phyloP scores from a whole-genome alignment of 345 rosid species.

The Murraya paniculata region DNA sequence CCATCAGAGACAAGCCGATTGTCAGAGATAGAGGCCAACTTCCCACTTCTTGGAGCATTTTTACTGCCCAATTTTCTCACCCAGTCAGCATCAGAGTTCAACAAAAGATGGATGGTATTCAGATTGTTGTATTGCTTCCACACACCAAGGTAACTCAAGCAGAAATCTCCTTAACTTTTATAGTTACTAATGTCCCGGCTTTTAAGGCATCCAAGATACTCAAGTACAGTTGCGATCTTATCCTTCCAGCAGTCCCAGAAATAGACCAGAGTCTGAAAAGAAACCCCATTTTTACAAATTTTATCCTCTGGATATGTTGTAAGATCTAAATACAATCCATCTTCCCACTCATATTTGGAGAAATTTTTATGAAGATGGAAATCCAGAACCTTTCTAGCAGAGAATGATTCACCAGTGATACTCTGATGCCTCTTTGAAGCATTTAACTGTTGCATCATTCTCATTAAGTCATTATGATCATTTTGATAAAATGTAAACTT shows the following conservation, averaged over 20 bases:
- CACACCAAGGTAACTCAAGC: slow-evolving; percentile 6
- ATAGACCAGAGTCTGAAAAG: slow-evolving; percentile 34
- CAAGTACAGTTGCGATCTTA: slow-evolving; percentile 21
- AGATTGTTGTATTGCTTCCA: slow-evolving; percentile 16
- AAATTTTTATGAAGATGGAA: slow-evolving; percentile 17
- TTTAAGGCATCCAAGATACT: slow-evolving; percentile 15
- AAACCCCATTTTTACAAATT: slow-evolving; percentile 15
- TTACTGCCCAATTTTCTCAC: slow-evolving; percentile 10
- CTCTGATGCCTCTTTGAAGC: slow-evolving; percentile 28
- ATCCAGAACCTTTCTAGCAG: slow-evolving; percentile 41
- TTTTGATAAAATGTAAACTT: slow-evolving; percentile 26
- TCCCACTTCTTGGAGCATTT: slow-evolving; percentile 13
- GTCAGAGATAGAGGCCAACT: slow-evolving; percentile 15
- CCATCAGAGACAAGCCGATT: slow-evolving; percentile 32
- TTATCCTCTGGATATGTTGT: too few species aligned
- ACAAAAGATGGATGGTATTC: slow-evolving; percentile 20
- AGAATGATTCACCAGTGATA: slow-evolving; percentile 35
- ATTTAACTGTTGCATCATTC: slow-evolving; percentile 27
- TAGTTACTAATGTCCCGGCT: not conserved
- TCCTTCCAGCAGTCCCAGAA: not conserved
- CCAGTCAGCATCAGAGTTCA: slow-evolving; percentile 37
- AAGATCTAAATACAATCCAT: too few species aligned
- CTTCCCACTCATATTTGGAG: not conserved
- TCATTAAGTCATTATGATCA: slow-evolving; percentile 12
- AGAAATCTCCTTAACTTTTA: not conserved